Base-by-base conservation (phyloP, 176 grass and related monocot species). In the Eragrostis curvula region DNA sequence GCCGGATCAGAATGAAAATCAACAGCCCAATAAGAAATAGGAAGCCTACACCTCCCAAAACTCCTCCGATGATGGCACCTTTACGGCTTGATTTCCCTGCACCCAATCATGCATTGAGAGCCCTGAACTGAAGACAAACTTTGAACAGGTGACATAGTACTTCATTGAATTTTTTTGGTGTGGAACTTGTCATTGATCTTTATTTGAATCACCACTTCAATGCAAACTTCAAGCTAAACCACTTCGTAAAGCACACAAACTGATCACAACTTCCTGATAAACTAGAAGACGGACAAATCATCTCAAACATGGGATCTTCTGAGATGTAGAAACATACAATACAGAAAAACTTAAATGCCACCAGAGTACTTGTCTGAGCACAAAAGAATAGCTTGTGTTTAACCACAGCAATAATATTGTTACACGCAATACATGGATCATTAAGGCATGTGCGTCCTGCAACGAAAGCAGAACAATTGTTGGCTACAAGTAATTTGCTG, bases 31-130 rank as follows among this genome's bases (percentile, higher is more conserved):
- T 21, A 84, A 97, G 77, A 60, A 91, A 71, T 15, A 93, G 29
- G 62, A 87, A 73, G 52, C 79, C 75, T 47, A 79, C 74, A 77
- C 84, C 94, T 73, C 91, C 91, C 3, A 79, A 27, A 79, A 91
- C 65, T 60, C 81, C 91, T 89, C 88, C 94, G 72, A 88, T 89
- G 50, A 93, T 84, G n/a, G 78, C 94, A 55, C 79, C 55, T 50
- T 88, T 90, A 15, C n/a, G 42, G 42, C 73, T 86, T 51, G 94
- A 93, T 67, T 83, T 91, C 59, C 74, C 89, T 97, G 68, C 66
- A 82, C 62, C 9, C 64, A 36, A 68, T 73, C 62, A 85, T 88
- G 48, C 47, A 82, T 79, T 77, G 21, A 50, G 21, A 59, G 57
- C 12, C 47, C 39, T 65, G 12, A 67, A 79, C 24, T 61, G 13